Conservation (phyloP, 2,329 filamentous ascomycete genomes). For the Trichophyton simii region DNA sequence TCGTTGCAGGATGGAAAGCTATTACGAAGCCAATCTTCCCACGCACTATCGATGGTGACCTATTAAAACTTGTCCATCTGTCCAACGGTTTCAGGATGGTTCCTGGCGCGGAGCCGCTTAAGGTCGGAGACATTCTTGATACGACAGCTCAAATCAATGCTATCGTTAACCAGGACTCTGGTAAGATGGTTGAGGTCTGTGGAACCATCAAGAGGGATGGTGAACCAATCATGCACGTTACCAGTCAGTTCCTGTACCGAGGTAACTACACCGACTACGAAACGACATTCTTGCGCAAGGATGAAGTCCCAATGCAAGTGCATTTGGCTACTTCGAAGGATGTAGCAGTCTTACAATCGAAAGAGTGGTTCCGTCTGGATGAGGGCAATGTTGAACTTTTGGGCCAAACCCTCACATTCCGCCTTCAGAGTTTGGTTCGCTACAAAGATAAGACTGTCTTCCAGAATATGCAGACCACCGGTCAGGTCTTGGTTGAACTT, state of each 20-base stretch:
- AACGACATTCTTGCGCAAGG: conserved; percentile 97
- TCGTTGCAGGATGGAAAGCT: conserved; percentile 97
- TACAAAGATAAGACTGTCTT: conserved; percentile 94
- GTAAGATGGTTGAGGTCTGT: conserved; percentile 99
- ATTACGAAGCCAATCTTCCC: conserved; percentile 99
- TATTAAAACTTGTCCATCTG: conserved; percentile 89
- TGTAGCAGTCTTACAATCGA: conserved; percentile 83
- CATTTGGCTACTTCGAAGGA: conserved; percentile 80
- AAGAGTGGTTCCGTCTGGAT: conserved; percentile 90
- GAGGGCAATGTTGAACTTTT: conserved; percentile 78
- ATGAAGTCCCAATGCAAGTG: conserved; percentile 87
- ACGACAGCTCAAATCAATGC: conserved; percentile 95
- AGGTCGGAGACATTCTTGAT: conserved; percentile 85
- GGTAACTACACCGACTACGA: conserved; percentile 86
- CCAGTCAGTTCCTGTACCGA: conserved; percentile 94
- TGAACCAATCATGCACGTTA: conserved; percentile 90
- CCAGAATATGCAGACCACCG: conserved; percentile 80
- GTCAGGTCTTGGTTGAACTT: conserved; percentile 84
- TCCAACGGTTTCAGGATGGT: conserved; percentile 99
- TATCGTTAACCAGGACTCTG: conserved; percentile 93
- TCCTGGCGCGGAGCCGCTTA: conserved; percentile 82
- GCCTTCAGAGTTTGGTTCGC: conserved; percentile 75
- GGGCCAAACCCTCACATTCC: conserved; percentile 90
- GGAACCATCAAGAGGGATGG: conserved; percentile 82
- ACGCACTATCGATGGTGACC: conserved; percentile 84